phyloP scores from a whole-genome alignment of 2,329 filamentous ascomycete species.

The Colletotrichum abscissum region DNA sequence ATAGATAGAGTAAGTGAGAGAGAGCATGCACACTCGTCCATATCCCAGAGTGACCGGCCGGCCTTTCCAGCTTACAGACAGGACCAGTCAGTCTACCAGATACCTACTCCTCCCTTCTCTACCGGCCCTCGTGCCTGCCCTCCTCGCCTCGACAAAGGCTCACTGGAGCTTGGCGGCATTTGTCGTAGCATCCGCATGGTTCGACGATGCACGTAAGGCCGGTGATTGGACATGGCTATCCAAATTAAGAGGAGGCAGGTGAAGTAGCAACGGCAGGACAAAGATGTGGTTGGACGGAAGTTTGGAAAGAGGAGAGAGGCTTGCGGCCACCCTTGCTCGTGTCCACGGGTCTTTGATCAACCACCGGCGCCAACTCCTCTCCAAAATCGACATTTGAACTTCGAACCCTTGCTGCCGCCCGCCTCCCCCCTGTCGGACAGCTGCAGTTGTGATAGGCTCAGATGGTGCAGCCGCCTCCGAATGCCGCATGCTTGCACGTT shows the following conservation, averaged over 20 bases:
- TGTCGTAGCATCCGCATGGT: slow-evolving; percentile 41
- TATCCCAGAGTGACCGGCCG: slow-evolving; percentile 10
- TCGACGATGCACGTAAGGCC: slow-evolving; percentile 34
- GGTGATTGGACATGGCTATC: slow-evolving; percentile 31
- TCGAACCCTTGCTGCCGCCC: slow-evolving; percentile 42
- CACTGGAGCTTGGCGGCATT: slow-evolving; percentile 41
- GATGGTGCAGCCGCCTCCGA: slow-evolving; percentile 24
- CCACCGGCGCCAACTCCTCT: slow-evolving; percentile 27
- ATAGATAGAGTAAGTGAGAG: background rate
- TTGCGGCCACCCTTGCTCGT: slow-evolving; percentile 28
- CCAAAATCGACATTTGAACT: slow-evolving; percentile 41
- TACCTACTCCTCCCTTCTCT: background rate
- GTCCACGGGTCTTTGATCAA: slow-evolving; percentile 4
- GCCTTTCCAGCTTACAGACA: background rate
- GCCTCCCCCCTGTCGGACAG: slow-evolving; percentile 35
- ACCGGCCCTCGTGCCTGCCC: slow-evolving; percentile 1
- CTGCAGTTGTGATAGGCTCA: slow-evolving; percentile 44
- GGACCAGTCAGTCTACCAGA: background rate
- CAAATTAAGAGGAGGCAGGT: slow-evolving; percentile 26
- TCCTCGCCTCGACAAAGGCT: slow-evolving; percentile 24
- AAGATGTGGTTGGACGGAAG: slow-evolving; percentile 40
- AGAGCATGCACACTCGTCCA: slow-evolving; percentile 15
- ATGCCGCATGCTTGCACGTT: slow-evolving; percentile 39
- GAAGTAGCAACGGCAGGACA: slow-evolving; percentile 42
- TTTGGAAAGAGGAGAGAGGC: slow-evolving; percentile 15